phyloP scores from a whole-genome alignment of 352 stramenopile genomes.

The Phytophthora foliorum region DNA sequence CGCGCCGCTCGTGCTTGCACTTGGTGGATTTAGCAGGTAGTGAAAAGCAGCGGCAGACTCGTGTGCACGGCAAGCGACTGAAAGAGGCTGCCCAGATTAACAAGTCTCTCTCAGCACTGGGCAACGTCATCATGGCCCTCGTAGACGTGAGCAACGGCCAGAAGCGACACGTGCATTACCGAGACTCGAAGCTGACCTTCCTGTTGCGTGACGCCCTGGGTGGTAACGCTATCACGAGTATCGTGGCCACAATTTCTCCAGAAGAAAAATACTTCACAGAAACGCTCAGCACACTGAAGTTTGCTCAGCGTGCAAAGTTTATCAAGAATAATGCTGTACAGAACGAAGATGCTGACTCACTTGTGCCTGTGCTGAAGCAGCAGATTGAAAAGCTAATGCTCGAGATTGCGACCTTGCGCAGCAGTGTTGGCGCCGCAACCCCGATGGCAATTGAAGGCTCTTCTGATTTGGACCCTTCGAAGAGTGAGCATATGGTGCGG shows the following conservation, averaged over 20 bases:
- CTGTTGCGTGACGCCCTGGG: slow-evolving; percentile 82
- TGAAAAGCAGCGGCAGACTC: slow-evolving; percentile 89
- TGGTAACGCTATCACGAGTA: slow-evolving; percentile 89
- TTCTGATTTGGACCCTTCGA: slow-evolving; percentile 27
- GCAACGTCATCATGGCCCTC: slow-evolving; percentile 92
- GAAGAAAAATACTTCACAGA: slow-evolving; percentile 90
- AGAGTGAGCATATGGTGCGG: slow-evolving; percentile 33
- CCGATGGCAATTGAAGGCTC: slow-evolving; percentile 22
- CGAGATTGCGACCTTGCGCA: slow-evolving; percentile 60
- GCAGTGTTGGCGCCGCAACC: slow-evolving; percentile 6
- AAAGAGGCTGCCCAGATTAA: slow-evolving; percentile 94
- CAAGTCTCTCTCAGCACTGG: slow-evolving; percentile 88
- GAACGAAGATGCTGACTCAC: slow-evolving; percentile 84
- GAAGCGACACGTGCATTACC: slow-evolving; percentile 87
- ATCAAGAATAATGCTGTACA: slow-evolving; percentile 92
- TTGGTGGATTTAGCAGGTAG: slow-evolving; percentile 91
- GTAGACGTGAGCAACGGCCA: slow-evolving; percentile 87
- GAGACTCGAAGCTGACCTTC: slow-evolving; percentile 90
- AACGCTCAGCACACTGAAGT: slow-evolving; percentile 90
- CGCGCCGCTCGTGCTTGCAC: slow-evolving; percentile 80
- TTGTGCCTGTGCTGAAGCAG: slow-evolving; percentile 78
- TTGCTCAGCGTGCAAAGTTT: slow-evolving; percentile 89
- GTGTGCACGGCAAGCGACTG: slow-evolving; percentile 78
- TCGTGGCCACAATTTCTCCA: slow-evolving; percentile 83
- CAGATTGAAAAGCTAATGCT: slow-evolving; percentile 77